phyloP scores from a whole-genome alignment of 345 rosid species.

The Hibiscus syriacus region DNA sequence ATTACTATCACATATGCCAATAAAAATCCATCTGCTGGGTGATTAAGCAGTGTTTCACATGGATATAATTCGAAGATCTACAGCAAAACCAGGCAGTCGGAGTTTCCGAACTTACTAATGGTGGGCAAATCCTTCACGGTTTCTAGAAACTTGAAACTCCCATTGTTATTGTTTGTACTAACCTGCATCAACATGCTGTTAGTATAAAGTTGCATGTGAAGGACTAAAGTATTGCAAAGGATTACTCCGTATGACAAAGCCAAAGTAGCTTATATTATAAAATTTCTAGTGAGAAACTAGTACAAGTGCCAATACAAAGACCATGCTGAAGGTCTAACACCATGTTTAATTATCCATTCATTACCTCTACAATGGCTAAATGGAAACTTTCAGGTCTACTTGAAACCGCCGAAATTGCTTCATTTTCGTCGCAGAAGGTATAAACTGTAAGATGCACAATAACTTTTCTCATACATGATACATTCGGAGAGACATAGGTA shows the following conservation, averaged over 20 bases:
- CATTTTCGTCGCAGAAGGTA: conserved; percentile 57
- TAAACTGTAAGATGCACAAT: conserved; percentile 46
- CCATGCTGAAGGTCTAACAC: conserved; percentile 1
- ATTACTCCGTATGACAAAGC: not conserved
- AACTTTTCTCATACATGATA: not conserved
- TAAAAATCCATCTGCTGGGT: not conserved
- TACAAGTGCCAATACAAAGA: not conserved
- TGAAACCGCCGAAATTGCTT: conserved; percentile 60
- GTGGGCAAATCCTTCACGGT: conserved; percentile 74
- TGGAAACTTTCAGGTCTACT: conserved; percentile 66
- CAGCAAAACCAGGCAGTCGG: not conserved
- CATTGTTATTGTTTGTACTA: conserved; percentile 28
- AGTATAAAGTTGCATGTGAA: not conserved
- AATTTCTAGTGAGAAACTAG: not conserved
- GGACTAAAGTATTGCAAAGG: not conserved
- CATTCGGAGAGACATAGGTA: not conserved
- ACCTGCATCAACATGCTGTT: conserved; percentile 34
- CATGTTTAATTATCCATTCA: conserved; percentile 5
- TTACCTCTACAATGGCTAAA: conserved; percentile 83
- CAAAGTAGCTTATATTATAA: not conserved
- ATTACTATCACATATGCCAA: not conserved
- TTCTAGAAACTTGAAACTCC: conserved; percentile 75
- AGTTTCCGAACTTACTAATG: conserved; percentile 48
- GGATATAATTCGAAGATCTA: not conserved
- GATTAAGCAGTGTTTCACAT: not conserved